These are phyloP conservation scores for Betula pendula DNA, from an alignment of 306 rosid species.

Conservation along the genomic window DNA sequence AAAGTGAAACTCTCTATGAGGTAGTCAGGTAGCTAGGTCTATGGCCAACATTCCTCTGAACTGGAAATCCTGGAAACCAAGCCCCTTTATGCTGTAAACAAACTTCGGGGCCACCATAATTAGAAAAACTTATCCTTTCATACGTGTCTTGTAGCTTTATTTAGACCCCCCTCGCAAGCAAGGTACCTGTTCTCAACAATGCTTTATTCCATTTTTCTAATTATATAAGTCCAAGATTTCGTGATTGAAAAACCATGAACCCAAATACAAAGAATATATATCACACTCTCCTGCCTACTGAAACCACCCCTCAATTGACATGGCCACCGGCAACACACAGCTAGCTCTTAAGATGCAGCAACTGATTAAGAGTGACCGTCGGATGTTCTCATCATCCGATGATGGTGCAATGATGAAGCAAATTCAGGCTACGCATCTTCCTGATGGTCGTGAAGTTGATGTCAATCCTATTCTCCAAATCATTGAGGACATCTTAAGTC, in stretches of 20 bases:
- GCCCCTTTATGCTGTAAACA: constrained; percentile 17
- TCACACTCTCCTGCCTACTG: not conserved
- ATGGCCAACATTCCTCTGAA: constrained; percentile 3
- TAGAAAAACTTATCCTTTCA: constrained; percentile 23
- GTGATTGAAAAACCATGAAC: constrained; percentile 27
- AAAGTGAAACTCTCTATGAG: not conserved
- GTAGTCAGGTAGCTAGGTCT: no score
- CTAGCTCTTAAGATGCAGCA: constrained; percentile 28
- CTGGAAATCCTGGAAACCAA: constrained; percentile 18
- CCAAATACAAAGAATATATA: constrained; percentile 10
- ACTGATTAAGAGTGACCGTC: constrained; percentile 34
- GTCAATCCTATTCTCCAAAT: constrained; percentile 63
- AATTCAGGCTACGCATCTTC: constrained; percentile 65
- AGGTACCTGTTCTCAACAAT: constrained; percentile 69
- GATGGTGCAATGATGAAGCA: constrained; percentile 73
- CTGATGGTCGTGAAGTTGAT: constrained; percentile 56
- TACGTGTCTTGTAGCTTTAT: constrained; percentile 54
- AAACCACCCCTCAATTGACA: constrained; percentile 1
- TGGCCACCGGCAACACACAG: constrained; percentile 36
- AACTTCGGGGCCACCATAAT: constrained; percentile 13
- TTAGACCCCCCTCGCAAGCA: constrained; percentile 62
- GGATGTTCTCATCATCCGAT: constrained; percentile 56
- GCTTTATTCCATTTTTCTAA: constrained; percentile 55
- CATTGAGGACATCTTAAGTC: constrained; percentile 53
- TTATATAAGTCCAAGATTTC: constrained; percentile 41